Evolutionary conservation across 345 rosid genomes (phyloP).

Genomic region (Noccaea bulbosa): DNA sequence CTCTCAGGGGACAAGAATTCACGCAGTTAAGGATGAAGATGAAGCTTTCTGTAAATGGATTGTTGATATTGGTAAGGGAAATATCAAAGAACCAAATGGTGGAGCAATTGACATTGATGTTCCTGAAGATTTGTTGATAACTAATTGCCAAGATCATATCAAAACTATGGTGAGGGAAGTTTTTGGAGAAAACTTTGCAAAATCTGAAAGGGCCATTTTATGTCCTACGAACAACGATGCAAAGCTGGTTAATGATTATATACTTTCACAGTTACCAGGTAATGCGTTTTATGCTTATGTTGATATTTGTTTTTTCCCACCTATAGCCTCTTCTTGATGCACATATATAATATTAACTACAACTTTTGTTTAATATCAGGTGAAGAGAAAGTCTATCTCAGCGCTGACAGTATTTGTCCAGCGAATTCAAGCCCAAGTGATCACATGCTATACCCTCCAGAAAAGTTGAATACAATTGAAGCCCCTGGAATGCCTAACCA

Average conservation of each 20-base stretch:
- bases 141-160: neutral
- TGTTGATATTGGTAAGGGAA: neutral
- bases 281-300: neutral
- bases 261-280: slow-evolving; percentile 23
- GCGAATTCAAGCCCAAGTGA: neutral
- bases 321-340: neutral
- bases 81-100: neutral
- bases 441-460: neutral
- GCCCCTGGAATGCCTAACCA: slow-evolving; percentile 1
- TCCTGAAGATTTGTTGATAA: slow-evolving; percentile 10
- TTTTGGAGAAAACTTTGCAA: slow-evolving; percentile 16
- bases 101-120: slow-evolving; percentile 3
- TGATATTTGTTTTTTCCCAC: neutral
- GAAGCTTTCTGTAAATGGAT: slow-evolving; percentile 19
- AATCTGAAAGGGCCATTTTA: slow-evolving; percentile 1
- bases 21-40: slow-evolving; percentile 9
- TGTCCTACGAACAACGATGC: neutral
- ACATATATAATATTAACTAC: slow-evolving; percentile 1
- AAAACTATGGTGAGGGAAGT: slow-evolving; percentile 6
- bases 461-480: neutral
- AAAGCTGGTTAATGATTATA: slow-evolving; percentile 18
- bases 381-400: neutral
- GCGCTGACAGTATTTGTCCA: slow-evolving; percentile 18
- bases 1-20: slow-evolving; percentile 11
- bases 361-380: slow-evolving; percentile 1